Base-by-base conservation (phyloP, 75 land plant species). In the Larix kaempferi region DNA sequence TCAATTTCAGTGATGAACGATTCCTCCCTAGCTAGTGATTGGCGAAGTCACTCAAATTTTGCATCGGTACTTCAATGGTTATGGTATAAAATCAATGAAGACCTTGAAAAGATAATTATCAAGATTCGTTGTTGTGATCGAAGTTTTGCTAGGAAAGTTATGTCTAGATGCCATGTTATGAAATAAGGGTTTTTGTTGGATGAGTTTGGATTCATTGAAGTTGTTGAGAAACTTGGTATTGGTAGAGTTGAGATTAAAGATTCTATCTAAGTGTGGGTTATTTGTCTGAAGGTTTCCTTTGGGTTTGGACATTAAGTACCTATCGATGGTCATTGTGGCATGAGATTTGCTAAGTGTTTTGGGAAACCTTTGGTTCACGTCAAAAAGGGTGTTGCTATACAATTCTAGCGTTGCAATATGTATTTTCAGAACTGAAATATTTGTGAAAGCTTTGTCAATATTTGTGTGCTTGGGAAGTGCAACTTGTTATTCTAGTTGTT, bases 201-300 rank as follows among this genome's bases (percentile, higher is more conserved):
- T 59, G 61, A 19, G 5, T 59, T 59, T 59, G 61, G 61, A n/a
- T 59, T 59, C 61, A 59, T 19, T 19, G 22, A n/a, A 59, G 25
- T 2, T 59, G 61, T 3, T 59, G 61, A 59, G 23, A 21, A 59
- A 17, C 22, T 59, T 0, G 5, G 61, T 59, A 59, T 59, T 59
- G 23, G 61, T 59, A 59, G 61, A 59, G 61, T 59, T 59, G 61
- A 59, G 59, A 58, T 58, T 58, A 19, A 58, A 58, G 59, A 17
- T 58, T 58, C 21, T 14, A 58, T 58, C 21, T 58, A 1, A 58
- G 0, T 58, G 21, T 58, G 59, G 59, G 59, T 19, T 58, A 58
- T 58, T 58, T 58, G n/a, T 58, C 15, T 58, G 59, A 58, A 58
- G 59, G 21, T 58, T 58, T 58, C 59, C n/a, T 58, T 4, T 58